Base-by-base conservation (phyloP, 2,329 filamentous ascomycete genomes). In the Fusarium citri region DNA sequence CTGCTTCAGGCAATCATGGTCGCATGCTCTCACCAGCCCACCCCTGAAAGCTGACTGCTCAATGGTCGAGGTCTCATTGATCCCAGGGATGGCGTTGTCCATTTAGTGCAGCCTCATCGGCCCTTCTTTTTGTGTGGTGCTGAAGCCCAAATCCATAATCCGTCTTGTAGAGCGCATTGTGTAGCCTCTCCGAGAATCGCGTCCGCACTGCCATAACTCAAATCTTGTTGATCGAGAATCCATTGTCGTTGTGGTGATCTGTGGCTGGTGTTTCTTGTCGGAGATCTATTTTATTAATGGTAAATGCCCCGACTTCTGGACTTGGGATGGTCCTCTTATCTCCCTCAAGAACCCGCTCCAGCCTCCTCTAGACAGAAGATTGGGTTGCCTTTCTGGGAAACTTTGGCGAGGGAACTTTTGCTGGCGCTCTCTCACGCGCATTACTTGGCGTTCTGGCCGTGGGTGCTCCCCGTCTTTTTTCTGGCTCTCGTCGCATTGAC, bases 391-490 rank as follows among this genome's bases (percentile, higher is more conserved):
- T 76, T 76, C 73, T 72, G 56, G 77, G 77, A 72, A 78, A 77
- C 53, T 73, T 79, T 77, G 75, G 75, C 78, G 75, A 80, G 68
- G 79, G 78, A 78, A 81, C 79, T 81, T 81, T 81, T 81, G 79
- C 78, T 77, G 75, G 75, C 75, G 73, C 69, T 74, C 77, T 74
- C 75, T 75, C 74, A 74, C 74, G 71, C 76, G 69, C 72, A 76
- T 76, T 74, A 74, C 78, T 79, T 79, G 79, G 74, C 76, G 66
- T 74, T 69, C 74, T 68, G 62, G 67, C 67, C 66, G 54, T 67
- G 59, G 66, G 60, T 58, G 59, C 54, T 68, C 68, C 66, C 71
- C 67, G 64, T 67, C 70, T 67, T 66, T 64, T 59, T 60, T 72
- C 59, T 51, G 50, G 61, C 49, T 56, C 57, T 69, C 65, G 46